Conservation (phyloP, 257 asterid genomes). For the Nicotiana tabacum region DNA sequence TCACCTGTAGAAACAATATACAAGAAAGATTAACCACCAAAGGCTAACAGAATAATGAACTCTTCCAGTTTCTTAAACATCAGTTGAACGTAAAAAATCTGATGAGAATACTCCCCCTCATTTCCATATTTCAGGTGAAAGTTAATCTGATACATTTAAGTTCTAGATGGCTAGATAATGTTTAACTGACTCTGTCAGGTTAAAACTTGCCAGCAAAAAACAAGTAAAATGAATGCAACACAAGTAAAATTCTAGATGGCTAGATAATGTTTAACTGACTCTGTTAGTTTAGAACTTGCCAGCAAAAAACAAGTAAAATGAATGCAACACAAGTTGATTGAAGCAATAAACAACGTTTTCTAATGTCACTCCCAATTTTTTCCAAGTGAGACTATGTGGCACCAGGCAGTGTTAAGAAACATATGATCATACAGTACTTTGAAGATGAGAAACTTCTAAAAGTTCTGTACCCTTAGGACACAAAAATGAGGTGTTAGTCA, state of each 20-base stretch:
- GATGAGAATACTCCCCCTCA: neutral
- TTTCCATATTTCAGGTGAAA: neutral
- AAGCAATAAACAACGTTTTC: neutral
- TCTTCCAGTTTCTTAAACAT: neutral
- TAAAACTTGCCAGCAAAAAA: neutral
- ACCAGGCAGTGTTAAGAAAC: neutral
- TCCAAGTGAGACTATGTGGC: neutral
- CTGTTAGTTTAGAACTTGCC: neutral
- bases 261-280: neutral
- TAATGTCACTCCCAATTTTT: neutral
- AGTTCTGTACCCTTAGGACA: neutral
- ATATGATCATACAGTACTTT: neutral
- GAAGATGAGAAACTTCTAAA: neutral
- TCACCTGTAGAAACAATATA: slow-evolving; percentile 51
- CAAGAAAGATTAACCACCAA: neutral
- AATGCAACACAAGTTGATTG: neutral
- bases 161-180: neutral
- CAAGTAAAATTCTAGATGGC: neutral
- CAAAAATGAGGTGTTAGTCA: neutral
- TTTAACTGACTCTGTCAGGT: neutral
- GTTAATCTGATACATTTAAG: neutral
- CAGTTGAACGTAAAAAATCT: neutral
- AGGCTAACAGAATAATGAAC: neutral
- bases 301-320: slow-evolving; percentile 4
- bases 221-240: slow-evolving; percentile 1